These are phyloP conservation scores for Russula sp. DNA, from an alignment of 768 basidiomycete species.

Conservation along the genomic window DNA sequence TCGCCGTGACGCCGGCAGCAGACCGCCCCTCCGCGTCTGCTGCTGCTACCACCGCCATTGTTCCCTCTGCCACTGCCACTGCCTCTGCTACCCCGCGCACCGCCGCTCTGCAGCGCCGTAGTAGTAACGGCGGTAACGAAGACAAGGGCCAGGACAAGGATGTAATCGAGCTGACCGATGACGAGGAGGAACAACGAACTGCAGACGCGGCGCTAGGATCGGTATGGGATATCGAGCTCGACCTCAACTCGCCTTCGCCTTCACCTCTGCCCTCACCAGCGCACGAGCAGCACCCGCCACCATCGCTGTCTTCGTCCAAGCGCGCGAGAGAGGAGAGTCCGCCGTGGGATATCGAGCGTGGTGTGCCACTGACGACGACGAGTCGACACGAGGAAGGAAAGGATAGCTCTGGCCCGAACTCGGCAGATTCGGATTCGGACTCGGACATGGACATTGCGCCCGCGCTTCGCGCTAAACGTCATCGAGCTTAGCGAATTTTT, in stretches of 20 bases:
- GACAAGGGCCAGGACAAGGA: too few relatives aligned
- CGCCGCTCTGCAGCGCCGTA: too few relatives aligned
- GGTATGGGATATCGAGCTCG: slow-evolving; percentile 68
- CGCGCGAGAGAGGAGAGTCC: slow-evolving; percentile 14
- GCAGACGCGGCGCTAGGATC: slow-evolving; percentile 28
- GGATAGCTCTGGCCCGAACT: neutral
- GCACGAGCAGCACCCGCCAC: neutral
- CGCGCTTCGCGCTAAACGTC: slow-evolving; percentile 16
- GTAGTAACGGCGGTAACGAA: neutral
- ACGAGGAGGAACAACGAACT: neutral
- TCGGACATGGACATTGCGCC: slow-evolving; percentile 11
- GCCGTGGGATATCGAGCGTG: slow-evolving; percentile 19
- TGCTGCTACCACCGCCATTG: neutral
- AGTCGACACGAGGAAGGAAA: neutral
- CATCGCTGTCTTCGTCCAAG: neutral
- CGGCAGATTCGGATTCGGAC: neutral
- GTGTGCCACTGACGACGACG: neutral
- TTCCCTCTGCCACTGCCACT: neutral
- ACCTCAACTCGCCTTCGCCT: slow-evolving; percentile 30
- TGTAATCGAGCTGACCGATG: neutral
- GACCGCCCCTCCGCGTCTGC: neutral
- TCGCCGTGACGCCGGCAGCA: slow-evolving; percentile 14
- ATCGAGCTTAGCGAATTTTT: slow-evolving; percentile 1
- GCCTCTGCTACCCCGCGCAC: neutral
- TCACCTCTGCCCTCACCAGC: neutral